These are phyloP conservation scores for Fusarium vanettenii DNA, from an alignment of 2,329 filamentous ascomycete genomes.

Conservation along the genomic window DNA sequence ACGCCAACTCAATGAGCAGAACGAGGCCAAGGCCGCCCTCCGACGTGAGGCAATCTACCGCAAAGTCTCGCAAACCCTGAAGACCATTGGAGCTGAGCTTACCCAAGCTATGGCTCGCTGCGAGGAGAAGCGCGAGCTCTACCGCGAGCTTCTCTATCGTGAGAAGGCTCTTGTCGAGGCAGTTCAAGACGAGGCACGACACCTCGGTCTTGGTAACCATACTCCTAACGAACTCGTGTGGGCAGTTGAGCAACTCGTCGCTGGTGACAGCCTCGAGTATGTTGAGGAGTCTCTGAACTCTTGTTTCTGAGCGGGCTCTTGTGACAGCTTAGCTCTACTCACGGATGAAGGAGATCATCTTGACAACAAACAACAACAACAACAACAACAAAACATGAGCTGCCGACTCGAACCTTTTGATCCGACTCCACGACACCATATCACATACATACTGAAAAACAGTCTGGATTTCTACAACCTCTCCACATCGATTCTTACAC, in stretches of 20 bases:
- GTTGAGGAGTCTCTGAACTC: not conserved
- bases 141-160: not conserved
- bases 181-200: not conserved
- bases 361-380: not conserved
- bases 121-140: not conserved
- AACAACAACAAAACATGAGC: not conserved
- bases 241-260: slow-evolving; percentile 2
- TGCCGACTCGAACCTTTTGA: not conserved
- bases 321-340: not conserved
- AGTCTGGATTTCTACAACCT: not conserved
- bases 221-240: slow-evolving; percentile 15
- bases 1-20: not conserved
- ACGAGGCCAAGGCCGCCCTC: not conserved
- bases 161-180: slow-evolving; percentile 11
- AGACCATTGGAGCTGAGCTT: not conserved
- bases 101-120: not conserved
- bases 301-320: not conserved
- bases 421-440: not conserved
- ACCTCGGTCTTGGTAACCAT: slow-evolving; percentile 7
- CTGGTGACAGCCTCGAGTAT: not conserved
- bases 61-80: not conserved
- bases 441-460: not conserved
- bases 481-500: not conserved
- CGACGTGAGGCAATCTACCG: not conserved
- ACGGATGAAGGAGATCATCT: not conserved